phyloP scores from a whole-genome alignment of 768 basidiomycete genomes.

The Agaricus subrufescens region DNA sequence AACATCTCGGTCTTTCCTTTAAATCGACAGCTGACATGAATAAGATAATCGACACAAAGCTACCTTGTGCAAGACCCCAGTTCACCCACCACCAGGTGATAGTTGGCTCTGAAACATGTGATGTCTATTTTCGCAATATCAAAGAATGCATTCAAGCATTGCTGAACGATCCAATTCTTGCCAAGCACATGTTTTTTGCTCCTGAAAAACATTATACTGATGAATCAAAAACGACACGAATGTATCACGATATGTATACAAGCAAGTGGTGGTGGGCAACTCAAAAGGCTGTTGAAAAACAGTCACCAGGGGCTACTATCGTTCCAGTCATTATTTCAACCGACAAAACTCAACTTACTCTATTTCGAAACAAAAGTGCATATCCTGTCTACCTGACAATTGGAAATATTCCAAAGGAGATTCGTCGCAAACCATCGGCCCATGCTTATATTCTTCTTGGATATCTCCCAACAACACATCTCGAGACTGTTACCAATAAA shows the following conservation, averaged over 20 bases:
- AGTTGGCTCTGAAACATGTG: constrained; percentile 23
- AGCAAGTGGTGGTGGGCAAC: constrained; percentile 49
- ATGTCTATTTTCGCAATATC: constrained; percentile 28
- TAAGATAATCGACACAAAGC: constrained; percentile 20
- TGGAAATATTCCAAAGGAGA: constrained; percentile 38
- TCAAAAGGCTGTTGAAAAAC: constrained; percentile 18
- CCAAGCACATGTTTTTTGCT: constrained; percentile 20
- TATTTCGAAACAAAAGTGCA: constrained; percentile 34
- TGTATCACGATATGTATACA: constrained; percentile 42
- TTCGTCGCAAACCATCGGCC: constrained; percentile 29
- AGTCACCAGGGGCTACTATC: constrained; percentile 18
- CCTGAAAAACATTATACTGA: constrained; percentile 36
- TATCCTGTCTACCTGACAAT: constrained; percentile 47
- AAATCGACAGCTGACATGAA: constrained; percentile 21
- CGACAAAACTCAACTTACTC: constrained; percentile 39
- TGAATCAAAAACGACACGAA: constrained; percentile 13
- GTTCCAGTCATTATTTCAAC: constrained; percentile 40
- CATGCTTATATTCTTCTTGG: constrained; percentile 30
- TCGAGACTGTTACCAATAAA: constrained; percentile 25
- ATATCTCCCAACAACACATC: constrained; percentile 34
- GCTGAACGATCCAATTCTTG: constrained; percentile 28
- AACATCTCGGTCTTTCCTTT: constrained; percentile 22
- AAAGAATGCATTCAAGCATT: constrained; percentile 31
- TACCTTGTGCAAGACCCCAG: constrained; percentile 17
- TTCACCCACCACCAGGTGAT: constrained; percentile 23